These are phyloP conservation scores for Xylaria scruposa DNA, from an alignment of 495 filamentous ascomycete genomes.

Conservation along the genomic window DNA sequence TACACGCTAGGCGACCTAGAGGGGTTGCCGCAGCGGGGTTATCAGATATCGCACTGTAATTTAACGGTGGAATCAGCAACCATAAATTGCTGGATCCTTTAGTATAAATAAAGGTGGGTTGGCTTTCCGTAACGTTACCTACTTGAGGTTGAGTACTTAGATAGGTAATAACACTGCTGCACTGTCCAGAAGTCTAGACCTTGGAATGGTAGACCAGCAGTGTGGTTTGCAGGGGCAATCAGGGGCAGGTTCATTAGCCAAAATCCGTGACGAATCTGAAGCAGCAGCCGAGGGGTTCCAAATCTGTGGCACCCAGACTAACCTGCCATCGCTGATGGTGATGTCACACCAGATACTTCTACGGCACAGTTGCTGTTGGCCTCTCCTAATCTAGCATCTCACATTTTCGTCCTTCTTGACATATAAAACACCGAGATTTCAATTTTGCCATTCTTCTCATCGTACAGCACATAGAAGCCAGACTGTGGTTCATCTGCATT, in stretches of 20 bases:
- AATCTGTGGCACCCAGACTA: neutral
- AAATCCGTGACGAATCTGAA: constrained; percentile 11
- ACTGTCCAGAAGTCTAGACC: neutral
- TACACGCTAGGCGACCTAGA: neutral
- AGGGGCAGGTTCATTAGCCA: neutral
- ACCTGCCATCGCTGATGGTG: neutral
- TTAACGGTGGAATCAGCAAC: neutral
- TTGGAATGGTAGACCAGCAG: neutral
- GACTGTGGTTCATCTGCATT: neutral
- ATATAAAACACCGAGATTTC: neutral
- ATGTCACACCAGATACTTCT: constrained; percentile 8
- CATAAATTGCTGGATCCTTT: neutral
- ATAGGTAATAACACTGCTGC: neutral
- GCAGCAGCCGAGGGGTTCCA: neutral
- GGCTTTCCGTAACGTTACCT: neutral
- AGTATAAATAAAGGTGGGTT: neutral
- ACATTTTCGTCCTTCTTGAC: neutral
- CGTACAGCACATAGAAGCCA: neutral
- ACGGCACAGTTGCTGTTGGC: neutral
- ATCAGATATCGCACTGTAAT: neutral
- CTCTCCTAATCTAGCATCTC: neutral
- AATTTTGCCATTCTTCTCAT: neutral
- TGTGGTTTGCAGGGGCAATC: constrained; percentile 6
- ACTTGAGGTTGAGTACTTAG: neutral
- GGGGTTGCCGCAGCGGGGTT: neutral